Evolutionary conservation across 495 filamentous ascomycete species (phyloP), one percentile per base, ranked within the genome.

Genomic region (Penicillium ochrochloron): DNA sequence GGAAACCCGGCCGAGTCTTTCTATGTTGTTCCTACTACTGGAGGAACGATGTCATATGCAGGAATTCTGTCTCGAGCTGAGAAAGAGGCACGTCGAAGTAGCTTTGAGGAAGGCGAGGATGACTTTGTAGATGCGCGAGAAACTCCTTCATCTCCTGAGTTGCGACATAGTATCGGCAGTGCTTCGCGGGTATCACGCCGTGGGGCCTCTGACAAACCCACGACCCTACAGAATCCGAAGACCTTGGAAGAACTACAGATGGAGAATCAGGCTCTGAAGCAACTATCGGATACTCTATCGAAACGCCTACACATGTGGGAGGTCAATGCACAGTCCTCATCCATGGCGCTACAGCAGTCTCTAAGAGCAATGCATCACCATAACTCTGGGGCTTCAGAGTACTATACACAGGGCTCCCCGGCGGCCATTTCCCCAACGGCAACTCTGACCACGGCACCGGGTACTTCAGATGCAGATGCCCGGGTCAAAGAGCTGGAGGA

Each of bases 11-110:
- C 87, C 39, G 93, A 97, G 71, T 93, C 89, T 31, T 99, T 98
- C 80, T 97, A 97, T 71, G 91, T 99, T 1, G 95, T 99, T 0
- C 95, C 94, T 10, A 89, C 90, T 0, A 91, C 91, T 6, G 95
- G 95, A 31, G 91, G 92, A 61, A 97, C 93, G 0, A 86, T 91
- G 46, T 91, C 92, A 0, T 99, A 98, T 72, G 94, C 95, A 5
- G 90, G 87, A 50, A 96, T 99, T 31, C 79, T 97, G 1, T 86
- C 85, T 10, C 86, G 90, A 61, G 89, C 87, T 3, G 85, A 90
- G 57, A 90, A 88, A 58, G 89, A 88, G 79, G 78, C 83, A 66
- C 76, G 80, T 50, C 60, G 76, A 42, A 76, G 74, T 57, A 78
- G 74, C 50, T 64, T 83, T 4, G 85, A 88, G 5, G 81, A 86